Base-by-base conservation (phyloP, 331 rosid genomes). In the Pyrus hybrid region DNA sequence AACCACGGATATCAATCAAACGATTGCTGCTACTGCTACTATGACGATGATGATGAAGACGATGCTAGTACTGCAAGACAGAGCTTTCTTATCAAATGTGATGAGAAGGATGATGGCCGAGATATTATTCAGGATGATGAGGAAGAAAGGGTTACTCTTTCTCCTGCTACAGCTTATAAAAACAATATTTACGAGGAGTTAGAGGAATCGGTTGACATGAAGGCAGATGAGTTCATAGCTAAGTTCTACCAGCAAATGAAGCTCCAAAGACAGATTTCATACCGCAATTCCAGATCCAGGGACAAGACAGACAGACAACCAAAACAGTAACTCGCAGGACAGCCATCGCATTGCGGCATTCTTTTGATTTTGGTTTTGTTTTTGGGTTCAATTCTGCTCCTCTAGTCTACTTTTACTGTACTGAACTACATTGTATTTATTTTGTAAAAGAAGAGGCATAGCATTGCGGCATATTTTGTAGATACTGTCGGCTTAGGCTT, bases 171-270 rank as follows among this genome's bases (percentile, higher is more conserved):
- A n/a, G 30, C 63, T 58, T 8, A 21, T 21, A 23, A 23, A 3
- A n/a, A 58, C 2, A n/a, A 22, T 58, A n/a, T 8, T 22, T 11
- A 28, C 0, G 72, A 71, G 2, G 73, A 76, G 28, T 85, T 79
- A 25, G 90, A 64, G 61, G 51, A 79, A 68, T 93, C 79, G 72
- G 82, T 93, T 65, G 96, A 93, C 63, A 41, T 20, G 76, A 86
- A 75, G 65, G 99, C 97, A 0, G 97, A 92, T 30, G 91, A 92
- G 88, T 94, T 94, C 76, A 94, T 94, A 66, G 89, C 95, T 6
- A 81, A 87, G 22, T 94, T 92, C 85, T 86, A 90, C 68, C 76
- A 80, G 72, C 97, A 94, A 82, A 85, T 94, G 84, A 92, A 80
- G 85, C 82, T 90, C 57, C 99, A 94, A 66, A 89, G 90, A 77